Base-by-base conservation (phyloP, 2,329 filamentous ascomycete genomes). In the Aspergillus sp. region DNA sequence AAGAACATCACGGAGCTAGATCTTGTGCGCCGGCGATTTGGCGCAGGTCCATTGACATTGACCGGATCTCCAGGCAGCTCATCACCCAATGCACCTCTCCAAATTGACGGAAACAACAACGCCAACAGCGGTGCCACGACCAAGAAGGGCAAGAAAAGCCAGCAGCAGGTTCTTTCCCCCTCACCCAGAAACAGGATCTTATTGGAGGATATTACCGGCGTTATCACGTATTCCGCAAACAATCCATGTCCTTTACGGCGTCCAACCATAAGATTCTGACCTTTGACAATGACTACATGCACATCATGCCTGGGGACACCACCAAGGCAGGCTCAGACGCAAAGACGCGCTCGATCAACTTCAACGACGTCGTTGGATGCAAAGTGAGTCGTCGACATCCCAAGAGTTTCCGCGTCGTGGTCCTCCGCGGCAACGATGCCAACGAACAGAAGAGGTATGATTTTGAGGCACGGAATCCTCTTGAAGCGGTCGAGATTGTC, bases 381-480 rank as follows among this genome's bases (percentile, higher is more conserved):
- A 85, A 85, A 58, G 79, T 84, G 39, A 81, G 76, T 54, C 73
- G 79, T 47, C 76, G 81, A 48, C 81, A 85, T 59, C 78, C 79
- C 7, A 80, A 81, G 64, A 81, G 79, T 55, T 81, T 85, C 53
- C 67, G 79, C 26, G 74, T 84, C 7, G 68, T 83, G 34, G 78
- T 84, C 12, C 77, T 79, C 44, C 71, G 78, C 49, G 75, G 80
- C 50, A 74, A 77, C 37, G 81, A 84, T 61, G 75, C 79, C 53
- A 74, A 74, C 28, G 81, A 84, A 62, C 79, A 78, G 52, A 85
- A 85, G 64, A 62, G 81, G 49, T 85, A 85, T 62, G 81, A 85
- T 54, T 84, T 85, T 60, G 81, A 84, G 60, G 78, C 80, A 35
- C 68, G 70, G 40, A 81, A 70, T 49, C 67, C 71, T 7, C 67